These are phyloP conservation scores for Aspergillus diversus DNA, from an alignment of 495 filamentous ascomycete genomes.

Conservation along the genomic window DNA sequence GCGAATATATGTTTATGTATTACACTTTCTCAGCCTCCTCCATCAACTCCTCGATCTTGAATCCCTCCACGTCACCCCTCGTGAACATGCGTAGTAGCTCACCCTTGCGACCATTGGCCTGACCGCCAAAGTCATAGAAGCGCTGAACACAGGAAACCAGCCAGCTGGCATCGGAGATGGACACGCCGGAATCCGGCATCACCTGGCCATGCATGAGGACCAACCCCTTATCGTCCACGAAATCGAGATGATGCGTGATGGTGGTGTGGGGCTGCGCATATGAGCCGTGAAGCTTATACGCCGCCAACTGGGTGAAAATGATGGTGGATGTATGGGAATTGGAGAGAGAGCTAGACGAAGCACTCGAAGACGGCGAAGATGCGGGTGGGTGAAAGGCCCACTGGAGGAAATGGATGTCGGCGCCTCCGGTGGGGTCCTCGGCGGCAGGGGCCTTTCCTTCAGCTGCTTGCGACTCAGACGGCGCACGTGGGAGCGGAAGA, in stretches of 20 bases:
- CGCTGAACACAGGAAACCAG: slow-evolving; percentile 92
- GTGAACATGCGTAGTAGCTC: slow-evolving; percentile 81
- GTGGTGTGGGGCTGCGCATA: slow-evolving; percentile 91
- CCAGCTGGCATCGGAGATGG: slow-evolving; percentile 79
- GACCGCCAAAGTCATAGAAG: slow-evolving; percentile 76
- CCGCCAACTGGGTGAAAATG: slow-evolving; percentile 88
- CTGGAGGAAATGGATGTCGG: slow-evolving; percentile 55
- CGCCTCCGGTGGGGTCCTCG: slow-evolving; percentile 28
- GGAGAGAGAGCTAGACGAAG: slow-evolving; percentile 52
- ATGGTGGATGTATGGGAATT: slow-evolving; percentile 73
- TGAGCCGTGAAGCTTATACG: slow-evolving; percentile 89
- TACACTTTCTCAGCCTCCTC: slow-evolving; percentile 79
- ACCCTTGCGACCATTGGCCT: slow-evolving; percentile 55
- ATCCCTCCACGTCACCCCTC: slow-evolving; percentile 67
- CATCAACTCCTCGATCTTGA: slow-evolving; percentile 81
- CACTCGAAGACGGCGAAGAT: slow-evolving; percentile 72
- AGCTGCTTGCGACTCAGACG: slow-evolving; percentile 24
- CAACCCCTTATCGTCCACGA: slow-evolving; percentile 69
- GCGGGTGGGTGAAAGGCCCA: slow-evolving; percentile 82
- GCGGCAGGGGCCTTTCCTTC: slow-evolving; percentile 35
- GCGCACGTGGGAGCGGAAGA: slow-evolving; percentile 75
- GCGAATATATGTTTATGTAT: slow-evolving; percentile 27
- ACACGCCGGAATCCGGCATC: slow-evolving; percentile 74
- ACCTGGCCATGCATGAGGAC: slow-evolving; percentile 86
- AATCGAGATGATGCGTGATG: slow-evolving; percentile 84